phyloP scores from a whole-genome alignment of 2,329 filamentous ascomycete genomes.

The Arthrobotrys sphaeroides region DNA sequence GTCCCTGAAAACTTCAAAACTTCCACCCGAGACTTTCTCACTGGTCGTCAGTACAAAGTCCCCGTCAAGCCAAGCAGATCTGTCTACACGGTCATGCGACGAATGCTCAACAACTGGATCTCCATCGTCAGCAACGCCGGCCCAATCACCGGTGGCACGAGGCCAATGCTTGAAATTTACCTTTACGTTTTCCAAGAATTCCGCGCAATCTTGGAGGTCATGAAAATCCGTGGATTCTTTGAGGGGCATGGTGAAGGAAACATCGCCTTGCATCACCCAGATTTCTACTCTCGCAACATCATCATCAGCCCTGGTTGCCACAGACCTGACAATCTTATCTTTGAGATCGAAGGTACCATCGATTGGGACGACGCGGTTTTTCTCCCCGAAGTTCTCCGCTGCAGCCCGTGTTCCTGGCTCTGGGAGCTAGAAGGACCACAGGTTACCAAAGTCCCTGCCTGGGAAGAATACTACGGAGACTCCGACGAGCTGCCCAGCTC shows the following conservation, averaged over 20 bases:
- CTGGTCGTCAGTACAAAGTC: slow-evolving; percentile 14
- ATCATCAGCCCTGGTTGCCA: slow-evolving; percentile 34
- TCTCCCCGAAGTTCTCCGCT: slow-evolving; percentile 42
- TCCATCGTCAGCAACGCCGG: not conserved
- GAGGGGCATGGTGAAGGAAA: not conserved
- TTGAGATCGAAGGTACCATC: slow-evolving; percentile 41
- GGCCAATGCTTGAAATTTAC: not conserved
- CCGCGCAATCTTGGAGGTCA: slow-evolving; percentile 21
- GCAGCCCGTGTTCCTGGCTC: slow-evolving; percentile 38
- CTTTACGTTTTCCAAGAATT: slow-evolving; percentile 17
- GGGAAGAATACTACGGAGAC: slow-evolving; percentile 51
- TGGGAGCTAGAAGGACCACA: slow-evolving; percentile 39
- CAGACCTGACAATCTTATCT: slow-evolving; percentile 33
- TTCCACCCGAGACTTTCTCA: not conserved
- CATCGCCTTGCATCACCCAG: slow-evolving; percentile 41
- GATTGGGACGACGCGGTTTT: slow-evolving; percentile 36
- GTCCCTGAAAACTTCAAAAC: slow-evolving; percentile 4
- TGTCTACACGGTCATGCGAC: slow-evolving; percentile 22
- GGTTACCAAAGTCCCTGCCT: slow-evolving; percentile 23
- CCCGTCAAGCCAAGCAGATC: slow-evolving; percentile 17
- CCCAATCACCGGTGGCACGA: not conserved
- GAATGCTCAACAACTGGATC: slow-evolving; percentile 35
- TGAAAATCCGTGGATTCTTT: slow-evolving; percentile 37
- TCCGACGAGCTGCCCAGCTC: slow-evolving; percentile 39
- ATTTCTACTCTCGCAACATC: slow-evolving; percentile 48